Base-by-base conservation (phyloP, 164 flowering plant species). In the Taxillus chinensis region DNA sequence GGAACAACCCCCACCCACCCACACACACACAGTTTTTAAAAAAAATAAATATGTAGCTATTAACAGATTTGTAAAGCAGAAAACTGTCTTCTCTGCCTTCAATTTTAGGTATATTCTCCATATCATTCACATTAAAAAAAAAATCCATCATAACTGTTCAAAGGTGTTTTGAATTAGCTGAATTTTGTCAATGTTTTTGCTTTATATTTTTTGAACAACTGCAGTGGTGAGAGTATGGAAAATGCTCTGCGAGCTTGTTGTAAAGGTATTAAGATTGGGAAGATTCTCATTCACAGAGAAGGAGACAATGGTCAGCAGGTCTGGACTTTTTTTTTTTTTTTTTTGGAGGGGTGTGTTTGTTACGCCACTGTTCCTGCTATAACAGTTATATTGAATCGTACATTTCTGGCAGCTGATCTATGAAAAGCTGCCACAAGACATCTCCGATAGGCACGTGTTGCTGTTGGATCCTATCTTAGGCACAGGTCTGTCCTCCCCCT, bases 161-260 rank as follows among this genome's bases (percentile, higher is more conserved):
- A 43, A 43, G 45, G 45, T 43, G 8, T 43, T 43, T 5, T 43
- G 45, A 43, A 43, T 43, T 5, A 43, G 5, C 45, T 43, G 8
- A 43, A 5, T 5, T 43, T 46, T 46, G 50, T 3, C 50, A 46
- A 7, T 46, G 12, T 46, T 46, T 43, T 46, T 46, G 11, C 7
- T 10, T 5, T 7, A 10, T 14, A 8, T 3, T 11, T 4, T 46
- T 39, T 49, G n/a, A 16, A 46, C 67, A 45, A 43, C 60, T 13
- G 59, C 70, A 93, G 99, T 80, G 99, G 99, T 57, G 99, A 93
- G 77, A 93, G 99, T 66, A 93, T 93, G 99, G 99, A 93, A 73
- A 93, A 93, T 73, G 99, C 97, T 58, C 68, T 90, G 67, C 84
- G 99, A 43, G 99, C 99, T 50, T 93, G 99, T 69, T 93, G 99